Percentiles rank a stretch among this genome's conserved stretches.
Conservation (phyloP, 2,329 filamentous ascomycete species). For the Paracamarosporium sp. region DNA sequence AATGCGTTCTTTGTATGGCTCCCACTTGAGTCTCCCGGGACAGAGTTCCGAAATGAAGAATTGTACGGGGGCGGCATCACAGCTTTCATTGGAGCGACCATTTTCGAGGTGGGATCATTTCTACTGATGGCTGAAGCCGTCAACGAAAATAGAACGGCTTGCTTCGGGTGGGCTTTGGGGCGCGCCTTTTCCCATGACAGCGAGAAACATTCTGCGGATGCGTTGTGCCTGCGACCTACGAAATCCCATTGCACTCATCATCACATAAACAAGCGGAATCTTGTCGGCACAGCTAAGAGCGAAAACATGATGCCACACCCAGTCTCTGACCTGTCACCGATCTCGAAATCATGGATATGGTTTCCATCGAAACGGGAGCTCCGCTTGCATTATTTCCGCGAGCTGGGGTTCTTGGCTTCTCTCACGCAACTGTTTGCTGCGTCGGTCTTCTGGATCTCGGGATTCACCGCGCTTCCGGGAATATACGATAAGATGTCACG, state of each 20-base stretch:
- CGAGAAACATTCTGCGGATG: slow-evolving; percentile 19
- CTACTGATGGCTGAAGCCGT: slow-evolving; percentile 71
- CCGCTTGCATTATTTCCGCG: slow-evolving; percentile 65
- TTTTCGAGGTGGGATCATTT: slow-evolving; percentile 70
- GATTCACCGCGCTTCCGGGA: slow-evolving; percentile 65
- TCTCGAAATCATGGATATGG: slow-evolving; percentile 60
- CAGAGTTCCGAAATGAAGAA: slow-evolving; percentile 62
- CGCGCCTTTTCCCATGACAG: slow-evolving; percentile 48
- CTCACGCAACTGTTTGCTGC: slow-evolving; percentile 64
- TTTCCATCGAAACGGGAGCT: slow-evolving; percentile 65
- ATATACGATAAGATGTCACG: slow-evolving; percentile 60
- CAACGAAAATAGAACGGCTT: slow-evolving; percentile 70
- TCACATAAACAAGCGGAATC: slow-evolving; percentile 41
- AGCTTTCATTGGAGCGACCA: slow-evolving; percentile 70
- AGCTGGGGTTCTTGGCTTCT: slow-evolving; percentile 69
- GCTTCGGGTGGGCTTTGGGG: slow-evolving; percentile 74
- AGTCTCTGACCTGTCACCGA: background rate
- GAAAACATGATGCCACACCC: background rate
- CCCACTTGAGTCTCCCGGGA: slow-evolving; percentile 60
- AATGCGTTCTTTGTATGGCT: slow-evolving; percentile 71
- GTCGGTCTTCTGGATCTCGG: slow-evolving; percentile 69
- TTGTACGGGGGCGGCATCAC: slow-evolving; percentile 65
- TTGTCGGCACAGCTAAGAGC: slow-evolving; percentile 27
- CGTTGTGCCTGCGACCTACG: slow-evolving; percentile 18
- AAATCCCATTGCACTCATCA: slow-evolving; percentile 42